Evolutionary conservation across 805 yeast species (phyloP), one percentile per base, ranked within the genome.

Genomic region (Saccharomyces eubayanus): DNA sequence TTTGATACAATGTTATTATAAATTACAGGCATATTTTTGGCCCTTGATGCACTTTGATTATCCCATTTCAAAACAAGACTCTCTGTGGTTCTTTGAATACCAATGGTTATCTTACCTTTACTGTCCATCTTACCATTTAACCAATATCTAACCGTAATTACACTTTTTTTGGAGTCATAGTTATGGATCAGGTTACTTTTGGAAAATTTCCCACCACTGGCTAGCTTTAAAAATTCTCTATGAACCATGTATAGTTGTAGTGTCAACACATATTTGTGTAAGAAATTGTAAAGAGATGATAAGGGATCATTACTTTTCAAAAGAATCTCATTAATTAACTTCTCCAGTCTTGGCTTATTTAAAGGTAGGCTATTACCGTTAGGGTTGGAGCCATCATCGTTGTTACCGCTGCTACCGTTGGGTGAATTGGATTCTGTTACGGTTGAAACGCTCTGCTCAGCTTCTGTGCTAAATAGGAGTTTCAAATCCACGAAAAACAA

Each of bases 401-500:
- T 57, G 16, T 14, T 36, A 5, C 9, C 43, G 4, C 43, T 16
- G 16, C 16, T 16, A 3, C 24, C 36, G 50, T 11, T 14, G n/a
- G 28, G 29, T 5, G 29, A 24, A 21, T 21, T 46, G 20, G 48
- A 16, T 6, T 24, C 30, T 11, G 28, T 36, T 16, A 16, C 45
- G 16, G 20, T 24, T 27, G 41, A 11, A 28, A 27, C 45, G 20
- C 27, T 30, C 8, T 51, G 21, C 36, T 51, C 41, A 45, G 51
- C 49, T 40, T 57, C 57, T 24, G 56, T 55, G 40, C 55, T 51
- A 61, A 86, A 84, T 24, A 78, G 72, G 53, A 90, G 79, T 53
- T 81, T 77, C 68, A 90, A 85, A 65, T 88, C 92, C 21, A 92
- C 86, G 55, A 89, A 76, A 64, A 84, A 87, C 61, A 87, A 84